Evolutionary conservation across 495 filamentous ascomycete species (phyloP), one percentile per base, ranked within the genome.

Genomic region (Neurospora sp.): DNA sequence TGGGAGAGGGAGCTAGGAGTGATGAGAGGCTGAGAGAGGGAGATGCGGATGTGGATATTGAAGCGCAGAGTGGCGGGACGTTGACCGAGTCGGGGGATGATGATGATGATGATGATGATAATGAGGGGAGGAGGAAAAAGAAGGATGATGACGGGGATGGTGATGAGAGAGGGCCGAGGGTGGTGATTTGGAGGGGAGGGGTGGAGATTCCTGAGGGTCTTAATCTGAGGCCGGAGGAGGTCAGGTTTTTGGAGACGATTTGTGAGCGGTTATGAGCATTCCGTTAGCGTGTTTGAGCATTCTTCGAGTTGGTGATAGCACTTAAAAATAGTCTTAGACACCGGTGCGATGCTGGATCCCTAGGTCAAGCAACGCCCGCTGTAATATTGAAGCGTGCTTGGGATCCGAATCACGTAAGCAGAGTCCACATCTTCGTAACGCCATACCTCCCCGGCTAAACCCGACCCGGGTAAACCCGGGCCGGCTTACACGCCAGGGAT

Each of bases 171-270:
- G 48, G 54, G 27, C 54, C 11, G 7, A 66, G 27, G 72, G 74
- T 77, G 14, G 69, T 76, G 3, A 77, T 77, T 14, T 69, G 35
- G n/a, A 39, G 74, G 23, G 70, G 74, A 2, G 10, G 54, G 18
- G 74, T 77, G 10, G 48, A 42, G 10, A 72, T 77, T 3, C 76
- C 76, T 16, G 76, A 77, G 0, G 76, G 76, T n/a, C 41, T 77
- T 23, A 72, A 35, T 16, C 39, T 77, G 37, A 69, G 76, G 12
- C 74, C 74, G 2, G 76, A 77, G 10, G 76, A 77, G 74, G 42
- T 77, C 4, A 62, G 73, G 71, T 77, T 69, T 40, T 40, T 77
- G 31, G 76, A 77, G 70, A 76, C 69, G 23, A 37, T 77, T 14
- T 66, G 72, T 35, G 70, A 77, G 70, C 62, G 76, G 40, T 70